phyloP scores from a whole-genome alignment of 306 rosid genomes.

The Arachis stenosperma region DNA sequence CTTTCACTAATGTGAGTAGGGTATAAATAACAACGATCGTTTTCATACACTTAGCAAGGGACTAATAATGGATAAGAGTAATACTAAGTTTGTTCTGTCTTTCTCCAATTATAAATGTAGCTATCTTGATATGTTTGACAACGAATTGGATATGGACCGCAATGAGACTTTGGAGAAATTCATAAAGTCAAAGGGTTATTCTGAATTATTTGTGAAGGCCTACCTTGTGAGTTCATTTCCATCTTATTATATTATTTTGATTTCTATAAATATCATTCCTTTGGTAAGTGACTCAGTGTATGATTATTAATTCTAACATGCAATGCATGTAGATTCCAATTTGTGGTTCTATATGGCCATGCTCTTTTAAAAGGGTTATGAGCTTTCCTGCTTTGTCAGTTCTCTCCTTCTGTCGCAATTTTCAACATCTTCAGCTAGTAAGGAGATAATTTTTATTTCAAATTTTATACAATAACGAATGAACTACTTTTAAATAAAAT shows the following conservation, averaged over 20 bases:
- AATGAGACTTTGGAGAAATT: slow-evolving; percentile 78
- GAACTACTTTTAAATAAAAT: too few species aligned
- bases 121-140: slow-evolving; percentile 75
- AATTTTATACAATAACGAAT: too few species aligned
- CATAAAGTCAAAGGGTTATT: slow-evolving; percentile 67
- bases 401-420: slow-evolving; percentile 83
- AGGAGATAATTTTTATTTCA: too few species aligned
- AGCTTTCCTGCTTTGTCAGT: slow-evolving; percentile 83
- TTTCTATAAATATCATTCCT: not conserved
- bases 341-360: slow-evolving; percentile 91
- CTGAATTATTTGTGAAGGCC: slow-evolving; percentile 77
- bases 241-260: not conserved
- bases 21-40: too few species aligned
- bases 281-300: not conserved
- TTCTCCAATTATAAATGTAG: slow-evolving; percentile 41
- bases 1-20: too few species aligned
- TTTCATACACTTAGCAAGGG: too few species aligned
- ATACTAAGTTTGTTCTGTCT: not conserved
- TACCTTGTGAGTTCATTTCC: slow-evolving; percentile 64
- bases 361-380: slow-evolving; percentile 72
- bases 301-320: slow-evolving; percentile 10
- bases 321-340: slow-evolving; percentile 60
- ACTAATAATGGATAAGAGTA: too few species aligned
- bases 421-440: slow-evolving; percentile 77
- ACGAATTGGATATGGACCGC: slow-evolving; percentile 69